A percentile compares a stretch with the other conserved stretches of the same genome.
Evolutionary conservation across 345 rosid species (phyloP).

Genomic region (Pugionium cornutum): DNA sequence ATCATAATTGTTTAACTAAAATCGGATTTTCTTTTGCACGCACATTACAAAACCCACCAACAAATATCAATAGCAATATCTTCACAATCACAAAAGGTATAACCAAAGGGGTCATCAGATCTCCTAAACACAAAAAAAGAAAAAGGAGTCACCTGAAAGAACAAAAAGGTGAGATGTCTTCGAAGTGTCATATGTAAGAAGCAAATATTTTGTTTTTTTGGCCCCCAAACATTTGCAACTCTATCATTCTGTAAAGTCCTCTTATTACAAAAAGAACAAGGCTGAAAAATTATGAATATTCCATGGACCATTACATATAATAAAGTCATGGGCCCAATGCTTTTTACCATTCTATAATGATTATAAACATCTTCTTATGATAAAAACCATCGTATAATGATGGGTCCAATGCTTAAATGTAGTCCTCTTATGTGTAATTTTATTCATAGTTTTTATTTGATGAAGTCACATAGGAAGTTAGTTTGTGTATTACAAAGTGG

Average conservation of each 20-base stretch:
- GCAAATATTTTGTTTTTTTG: slow-evolving; percentile 5
- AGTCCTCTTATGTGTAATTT: not conserved
- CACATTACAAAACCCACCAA: slow-evolving; percentile 36
- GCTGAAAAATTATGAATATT: slow-evolving; percentile 30
- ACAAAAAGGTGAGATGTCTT: slow-evolving; percentile 33
- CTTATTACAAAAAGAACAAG: slow-evolving; percentile 8
- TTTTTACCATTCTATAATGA: slow-evolving; percentile 21
- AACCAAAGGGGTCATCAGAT: slow-evolving; percentile 35
- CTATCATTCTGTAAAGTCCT: slow-evolving; percentile 38
- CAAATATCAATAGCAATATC: slow-evolving; percentile 37
- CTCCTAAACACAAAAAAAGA: slow-evolving; percentile 31
- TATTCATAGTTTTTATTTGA: slow-evolving; percentile 2
- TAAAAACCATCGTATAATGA: not conserved
- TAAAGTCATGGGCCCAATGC: slow-evolving; percentile 25
- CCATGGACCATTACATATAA: slow-evolving; percentile 17
- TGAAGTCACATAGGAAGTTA: slow-evolving; percentile 7
- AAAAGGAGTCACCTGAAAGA: slow-evolving; percentile 34
- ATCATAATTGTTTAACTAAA: slow-evolving; percentile 11
- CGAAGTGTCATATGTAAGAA: slow-evolving; percentile 32
- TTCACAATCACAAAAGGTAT: slow-evolving; percentile 41
- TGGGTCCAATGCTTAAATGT: slow-evolving; percentile 11
- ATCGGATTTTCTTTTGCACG: slow-evolving; percentile 29
- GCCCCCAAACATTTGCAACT: slow-evolving; percentile 32
- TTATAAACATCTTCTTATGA: slow-evolving; percentile 25
- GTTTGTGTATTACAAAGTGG: slow-evolving; percentile 18